Evolutionary conservation across 371 early-diverging fungal species (phyloP), one percentile per base, ranked within the genome.

Genomic region (Mortierella sp.): DNA sequence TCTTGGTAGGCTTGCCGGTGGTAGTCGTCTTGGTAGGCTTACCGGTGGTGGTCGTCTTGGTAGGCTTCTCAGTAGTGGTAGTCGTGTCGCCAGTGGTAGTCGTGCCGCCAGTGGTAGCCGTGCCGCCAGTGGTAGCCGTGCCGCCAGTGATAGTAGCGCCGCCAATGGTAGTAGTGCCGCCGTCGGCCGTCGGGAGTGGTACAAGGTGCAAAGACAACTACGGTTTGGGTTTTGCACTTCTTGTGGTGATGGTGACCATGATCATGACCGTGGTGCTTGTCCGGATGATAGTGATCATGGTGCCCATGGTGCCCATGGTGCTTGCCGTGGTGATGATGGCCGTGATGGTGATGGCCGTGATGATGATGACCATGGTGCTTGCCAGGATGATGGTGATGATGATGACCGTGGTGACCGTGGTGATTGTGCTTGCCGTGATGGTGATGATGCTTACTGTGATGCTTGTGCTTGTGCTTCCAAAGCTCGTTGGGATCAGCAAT

Each of bases 211-310:
- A 29, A 73, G 8, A 66, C 70, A n/a, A 79, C 48, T 1, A 79
- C 50, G 3, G 74, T 79, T 40, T 79, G 68, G 1, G 79, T 79
- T 37, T 70, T 74, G 68, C 74, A 70, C 64, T 71, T 79, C 66
- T 52, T 74, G 70, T 73, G 77, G 55, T 64, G 64, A 22, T 61
- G 53, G 40, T 64, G 64, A 8, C 41, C 41, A 9, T 41, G 41
- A 41, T 65, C 31, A 19, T 68, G 53, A 45, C 68, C 66, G 24
- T 73, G 44, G 37, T 39, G 10, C 16, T 61, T 40, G 31, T 39
- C 45, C 9, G 63, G 64, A 34, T 47, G 63, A 24, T 66, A 45
- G 7, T 47, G 40, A 37, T 14, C 55, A 7, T 43, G 47, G 5
- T 45, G 19, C 4, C 31, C 13, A 19, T 39, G 13, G 29, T 58